Percentiles rank a stretch among this genome's conserved stretches.
Conservation (phyloP, 129 eudicot genomes). For the Calendula officinalis region DNA sequence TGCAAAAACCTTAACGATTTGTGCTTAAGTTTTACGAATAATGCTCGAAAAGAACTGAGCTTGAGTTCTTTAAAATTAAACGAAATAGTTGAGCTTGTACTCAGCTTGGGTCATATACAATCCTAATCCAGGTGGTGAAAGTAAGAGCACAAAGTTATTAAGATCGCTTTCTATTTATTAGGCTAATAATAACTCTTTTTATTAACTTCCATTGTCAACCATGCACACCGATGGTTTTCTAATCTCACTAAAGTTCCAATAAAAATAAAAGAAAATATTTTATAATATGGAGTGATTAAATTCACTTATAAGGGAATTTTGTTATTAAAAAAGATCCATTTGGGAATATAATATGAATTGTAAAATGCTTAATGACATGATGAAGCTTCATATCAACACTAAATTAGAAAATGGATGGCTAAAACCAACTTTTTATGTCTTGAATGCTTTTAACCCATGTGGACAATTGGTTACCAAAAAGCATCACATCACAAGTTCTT, state of each 20-base stretch:
- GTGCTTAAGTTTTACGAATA: too few relatives aligned
- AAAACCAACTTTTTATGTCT: constrained; percentile 17
- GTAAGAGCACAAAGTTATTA: too few relatives aligned
- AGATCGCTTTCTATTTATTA: too few relatives aligned
- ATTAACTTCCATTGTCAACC: too few relatives aligned
- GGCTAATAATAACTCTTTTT: too few relatives aligned
- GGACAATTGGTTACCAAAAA: constrained; percentile 21
- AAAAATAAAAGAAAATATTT: background rate
- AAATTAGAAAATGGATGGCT: background rate
- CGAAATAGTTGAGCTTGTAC: too few relatives aligned
- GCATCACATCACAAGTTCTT: constrained; percentile 17
- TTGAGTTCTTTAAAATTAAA: too few relatives aligned
- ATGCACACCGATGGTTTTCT: background rate
- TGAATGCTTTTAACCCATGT: constrained; percentile 23
- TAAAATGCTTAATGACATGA: constrained; percentile 21
- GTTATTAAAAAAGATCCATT: constrained; percentile 12
- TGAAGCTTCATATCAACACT: constrained; percentile 28
- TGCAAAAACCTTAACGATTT: too few relatives aligned
- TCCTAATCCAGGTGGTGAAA: too few relatives aligned
- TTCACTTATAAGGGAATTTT: background rate
- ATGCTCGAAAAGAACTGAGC: too few relatives aligned
- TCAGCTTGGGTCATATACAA: too few relatives aligned
- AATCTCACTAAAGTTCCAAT: background rate
- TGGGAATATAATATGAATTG: constrained; percentile 16
- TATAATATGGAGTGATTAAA: background rate